Evolutionary conservation across 1,139 yeast genomes (phyloP), one percentile per base, ranked within the genome.

Genomic region (Yamadazyma trypodendri): DNA sequence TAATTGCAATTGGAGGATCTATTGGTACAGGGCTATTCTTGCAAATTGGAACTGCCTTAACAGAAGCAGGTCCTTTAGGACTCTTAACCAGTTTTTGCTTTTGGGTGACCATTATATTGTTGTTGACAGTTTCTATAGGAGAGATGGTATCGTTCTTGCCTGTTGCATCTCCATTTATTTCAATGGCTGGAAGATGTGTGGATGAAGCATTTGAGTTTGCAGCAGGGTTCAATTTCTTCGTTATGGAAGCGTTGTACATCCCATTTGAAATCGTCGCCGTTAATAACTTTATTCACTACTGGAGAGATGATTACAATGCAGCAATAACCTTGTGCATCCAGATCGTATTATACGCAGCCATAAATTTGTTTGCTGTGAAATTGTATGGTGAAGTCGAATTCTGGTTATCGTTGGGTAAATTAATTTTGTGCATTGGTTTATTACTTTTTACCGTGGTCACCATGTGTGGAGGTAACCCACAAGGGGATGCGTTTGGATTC

Each of bases 61-160:
- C 62, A 10, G 50, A 55, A 12, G 74, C 70, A n/a, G 80, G 80
- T 4, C 78, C 79, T 2, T 55, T 73, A 35, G 72, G 75, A 1
- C 58, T 74, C 31, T 51, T 74, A 3, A 55, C 75, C 32, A 63
- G 71, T 5, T 69, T 68, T 45, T 46, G 60, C 24, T 56, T 72
- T 46, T 65, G 76, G 77, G 60, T 78, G 36, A 46, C 72, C 13
- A 72, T 85, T 17, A 64, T 84, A 32, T 69, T 79, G 43, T 54
- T 60, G 51, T 75, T 85, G 48, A 85, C 92, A 4, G 82, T 81
- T 15, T 74, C 84, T 2, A 77, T 84, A 3, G 95, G 89, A 1
- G 95, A 86, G 56, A 84, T 86, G 94, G 94, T 85, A 18, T 81
- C 84, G 13, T 84, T 79, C 51, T 60, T 82, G 46, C 95, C 95